Evolutionary conservation across 1,139 yeast species (phyloP).

Genomic region (Pneumocystis jirovecii): DNA sequence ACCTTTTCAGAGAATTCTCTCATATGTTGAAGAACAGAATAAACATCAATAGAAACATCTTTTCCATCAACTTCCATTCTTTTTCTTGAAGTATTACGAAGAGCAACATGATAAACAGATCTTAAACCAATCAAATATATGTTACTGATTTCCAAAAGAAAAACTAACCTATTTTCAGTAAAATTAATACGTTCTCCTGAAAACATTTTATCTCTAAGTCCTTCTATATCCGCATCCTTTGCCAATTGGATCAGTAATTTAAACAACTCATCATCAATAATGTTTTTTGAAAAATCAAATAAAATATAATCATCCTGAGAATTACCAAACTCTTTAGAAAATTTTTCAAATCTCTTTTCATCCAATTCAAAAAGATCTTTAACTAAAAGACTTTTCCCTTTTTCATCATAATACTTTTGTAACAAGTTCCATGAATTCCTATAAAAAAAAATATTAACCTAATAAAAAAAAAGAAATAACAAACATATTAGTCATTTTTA

Average conservation of each 20-base stretch:
- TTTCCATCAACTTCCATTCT: slow-evolving; percentile 78
- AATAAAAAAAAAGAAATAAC: not conserved
- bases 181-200: slow-evolving; percentile 84
- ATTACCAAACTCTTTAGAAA: slow-evolving; percentile 49
- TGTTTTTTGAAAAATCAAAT: slow-evolving; percentile 89
- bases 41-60: slow-evolving; percentile 81
- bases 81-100: slow-evolving; percentile 77
- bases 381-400: not conserved
- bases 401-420: not conserved
- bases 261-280: slow-evolving; percentile 72
- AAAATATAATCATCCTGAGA: slow-evolving; percentile 70
- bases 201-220: slow-evolving; percentile 80
- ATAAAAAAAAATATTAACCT: not conserved
- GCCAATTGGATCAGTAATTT: slow-evolving; percentile 59
- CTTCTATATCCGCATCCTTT: slow-evolving; percentile 75
- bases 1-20: slow-evolving; percentile 81
- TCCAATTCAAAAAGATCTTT: not conserved
- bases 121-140: not conserved
- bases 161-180: slow-evolving; percentile 59
- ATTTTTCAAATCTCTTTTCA: slow-evolving; percentile 47
- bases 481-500: not conserved
- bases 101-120: slow-evolving; percentile 91
- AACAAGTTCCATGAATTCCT: not conserved
- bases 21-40: slow-evolving; percentile 83
- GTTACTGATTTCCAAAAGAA: not conserved